phyloP scores from a whole-genome alignment of 148 eudicot species.

The Vaccinium macrocarpon region DNA sequence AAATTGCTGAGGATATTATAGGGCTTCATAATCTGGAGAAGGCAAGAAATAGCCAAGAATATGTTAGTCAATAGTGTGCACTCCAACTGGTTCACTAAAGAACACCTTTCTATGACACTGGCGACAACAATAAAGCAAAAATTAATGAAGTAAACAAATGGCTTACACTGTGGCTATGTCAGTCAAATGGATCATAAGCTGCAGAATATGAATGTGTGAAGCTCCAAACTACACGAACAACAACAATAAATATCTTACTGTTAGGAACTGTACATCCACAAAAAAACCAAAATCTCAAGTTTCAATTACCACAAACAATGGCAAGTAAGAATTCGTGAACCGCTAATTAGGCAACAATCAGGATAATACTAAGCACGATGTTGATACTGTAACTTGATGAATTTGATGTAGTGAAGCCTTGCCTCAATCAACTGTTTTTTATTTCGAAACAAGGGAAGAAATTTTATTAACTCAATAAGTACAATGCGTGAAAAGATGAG shows the following conservation, averaged over 20 bases:
- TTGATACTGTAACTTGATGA: too few relatives aligned
- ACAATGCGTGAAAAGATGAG: too few relatives aligned
- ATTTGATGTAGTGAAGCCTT: too few relatives aligned
- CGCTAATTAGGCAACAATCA: neutral
- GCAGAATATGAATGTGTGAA: neutral
- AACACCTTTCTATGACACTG: neutral
- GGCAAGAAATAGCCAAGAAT: neutral
- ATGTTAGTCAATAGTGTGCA: neutral
- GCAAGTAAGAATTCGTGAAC: neutral
- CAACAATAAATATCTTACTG: too few relatives aligned
- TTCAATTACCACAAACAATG: neutral
- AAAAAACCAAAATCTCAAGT: neutral
- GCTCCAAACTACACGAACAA: neutral
- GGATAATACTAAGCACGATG: neutral
- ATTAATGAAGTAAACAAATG: neutral
- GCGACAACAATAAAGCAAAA: neutral
- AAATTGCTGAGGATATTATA: conserved; percentile 10
- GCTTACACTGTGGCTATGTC: neutral
- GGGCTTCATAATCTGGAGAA: conserved; percentile 18
- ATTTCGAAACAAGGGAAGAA: too few relatives aligned
- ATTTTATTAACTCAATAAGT: too few relatives aligned
- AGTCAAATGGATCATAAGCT: conserved; percentile 1
- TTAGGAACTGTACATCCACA: too few relatives aligned
- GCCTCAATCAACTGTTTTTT: too few relatives aligned
- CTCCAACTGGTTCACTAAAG: neutral